phyloP scores from a whole-genome alignment of 2,329 filamentous ascomycete species.

The Trichoderma asperellum region DNA sequence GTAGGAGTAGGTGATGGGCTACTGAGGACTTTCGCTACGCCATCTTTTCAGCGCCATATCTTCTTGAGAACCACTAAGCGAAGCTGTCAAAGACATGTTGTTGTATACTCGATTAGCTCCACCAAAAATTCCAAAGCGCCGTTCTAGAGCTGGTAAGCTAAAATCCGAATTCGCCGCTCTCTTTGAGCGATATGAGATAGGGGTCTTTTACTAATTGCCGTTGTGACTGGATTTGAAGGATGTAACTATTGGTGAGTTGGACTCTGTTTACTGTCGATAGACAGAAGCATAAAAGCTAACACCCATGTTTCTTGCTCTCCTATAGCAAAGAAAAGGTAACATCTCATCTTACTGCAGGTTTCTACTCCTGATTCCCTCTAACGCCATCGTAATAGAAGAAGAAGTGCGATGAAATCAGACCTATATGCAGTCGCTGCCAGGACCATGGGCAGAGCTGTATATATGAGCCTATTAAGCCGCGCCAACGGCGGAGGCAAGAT shows the following conservation, averaged over 20 bases:
- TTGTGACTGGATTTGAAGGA: conserved; percentile 41
- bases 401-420: conserved; percentile 59
- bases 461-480: conserved; percentile 53
- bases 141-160: conserved; percentile 62
- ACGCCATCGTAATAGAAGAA: conserved; percentile 52
- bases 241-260: conserved; percentile 56
- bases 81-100: conserved; percentile 49
- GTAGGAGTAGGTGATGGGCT: conserved; percentile 16
- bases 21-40: conserved; percentile 3
- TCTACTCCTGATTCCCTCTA: conserved; percentile 28
- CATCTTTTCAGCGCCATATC: not conserved
- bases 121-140: conserved; percentile 62
- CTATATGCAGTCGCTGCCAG: conserved; percentile 54
- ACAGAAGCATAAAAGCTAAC: conserved; percentile 4
- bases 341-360: not conserved
- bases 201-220: not conserved
- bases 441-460: conserved; percentile 54
- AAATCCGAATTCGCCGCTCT: not conserved
- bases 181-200: not conserved
- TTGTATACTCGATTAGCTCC: conserved; percentile 61
- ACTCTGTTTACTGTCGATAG: not conserved
- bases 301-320: conserved; percentile 21
- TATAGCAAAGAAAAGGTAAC: conserved; percentile 59
- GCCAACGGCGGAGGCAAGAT: conserved; percentile 44
- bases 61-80: not conserved